Evolutionary conservation across 371 early-diverging fungal species (phyloP), one percentile per base, ranked within the genome.

Genomic region (Mortierella sp.): DNA sequence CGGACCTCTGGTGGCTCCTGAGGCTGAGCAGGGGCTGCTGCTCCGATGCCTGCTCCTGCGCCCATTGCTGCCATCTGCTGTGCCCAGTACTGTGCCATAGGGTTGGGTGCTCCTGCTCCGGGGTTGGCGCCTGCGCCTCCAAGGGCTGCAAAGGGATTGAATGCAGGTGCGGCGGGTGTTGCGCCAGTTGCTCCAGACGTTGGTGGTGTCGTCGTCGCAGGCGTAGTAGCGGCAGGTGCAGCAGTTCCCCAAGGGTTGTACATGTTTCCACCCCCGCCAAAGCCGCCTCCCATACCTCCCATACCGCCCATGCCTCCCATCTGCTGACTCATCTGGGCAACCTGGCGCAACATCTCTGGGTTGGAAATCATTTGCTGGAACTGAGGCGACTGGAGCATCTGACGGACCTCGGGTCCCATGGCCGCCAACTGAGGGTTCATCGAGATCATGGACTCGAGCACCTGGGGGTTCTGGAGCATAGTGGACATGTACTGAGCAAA

Each of bases 341-440:
- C 94, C 72, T 90, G 90, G 51, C 95, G 93, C 82, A 98, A 87
- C 76, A 94, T 86, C 53, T 97, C 93, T 34, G 98, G 98, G 87
- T 97, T 95, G 74, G 96, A 81, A 78, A 97, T 91, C 94, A 98
- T 95, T 50, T 94, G 92, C 85, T 96, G 91, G 78, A 98, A 96
- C 79, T 95, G 93, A 0, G 96, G 96, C 72, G 94, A 92, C 69
- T 90, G 91, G 87, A 96, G 90, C 93, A 94, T 93, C 80, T 91
- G 90, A 61, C 97, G 94, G 86, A 97, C 91, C 87, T 97, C 93
- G 54, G 98, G 98, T 14, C 96, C 96, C 92, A 96, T 93, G 76
- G 88, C 83, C 28, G 96, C 93, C 43, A 98, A 81, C 73, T 93
- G 92, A 54, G 98, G 97, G 88, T 96, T 97, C 80, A 91, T 91